phyloP scores from a whole-genome alignment of 2,329 filamentous ascomycete species.

The Thelonectria rubi region DNA sequence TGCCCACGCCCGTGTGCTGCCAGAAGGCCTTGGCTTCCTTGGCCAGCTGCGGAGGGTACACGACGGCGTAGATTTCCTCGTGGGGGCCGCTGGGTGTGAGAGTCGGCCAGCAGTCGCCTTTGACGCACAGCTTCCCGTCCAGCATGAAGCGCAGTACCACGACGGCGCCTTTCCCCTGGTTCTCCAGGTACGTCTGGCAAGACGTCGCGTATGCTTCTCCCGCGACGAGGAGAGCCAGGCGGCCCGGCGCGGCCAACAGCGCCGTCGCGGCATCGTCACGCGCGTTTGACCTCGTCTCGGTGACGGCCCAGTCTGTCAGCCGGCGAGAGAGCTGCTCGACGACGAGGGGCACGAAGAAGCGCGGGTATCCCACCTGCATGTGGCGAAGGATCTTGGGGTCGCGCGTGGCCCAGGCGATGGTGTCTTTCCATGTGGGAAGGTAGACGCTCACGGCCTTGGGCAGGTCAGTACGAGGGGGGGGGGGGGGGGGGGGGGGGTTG shows the following conservation, averaged over 20 bases:
- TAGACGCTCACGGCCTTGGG: constrained; percentile 46
- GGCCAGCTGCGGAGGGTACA: constrained; percentile 27
- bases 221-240: constrained; percentile 1
- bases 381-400: constrained; percentile 33
- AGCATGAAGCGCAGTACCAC: constrained; percentile 26
- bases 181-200: constrained; percentile 34
- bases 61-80: constrained; percentile 29
- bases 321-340: constrained; percentile 33
- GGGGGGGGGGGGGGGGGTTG: too few species aligned
- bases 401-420: constrained; percentile 35
- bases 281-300: background rate
- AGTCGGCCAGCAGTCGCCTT: background rate
- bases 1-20: constrained; percentile 44
- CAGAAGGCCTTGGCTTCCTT: constrained; percentile 43
- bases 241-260: background rate
- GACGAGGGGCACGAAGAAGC: constrained; percentile 41
- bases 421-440: constrained; percentile 44
- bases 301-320: constrained; percentile 30
- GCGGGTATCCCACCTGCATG: constrained; percentile 42
- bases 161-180: background rate
- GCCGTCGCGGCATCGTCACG: background rate
- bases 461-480: background rate
- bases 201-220: constrained; percentile 19
- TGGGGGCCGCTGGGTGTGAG: background rate
- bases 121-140: constrained; percentile 17